Evolutionary conservation across 139 green algal genomes (phyloP).

Genomic region (Mesostigma viride): DNA sequence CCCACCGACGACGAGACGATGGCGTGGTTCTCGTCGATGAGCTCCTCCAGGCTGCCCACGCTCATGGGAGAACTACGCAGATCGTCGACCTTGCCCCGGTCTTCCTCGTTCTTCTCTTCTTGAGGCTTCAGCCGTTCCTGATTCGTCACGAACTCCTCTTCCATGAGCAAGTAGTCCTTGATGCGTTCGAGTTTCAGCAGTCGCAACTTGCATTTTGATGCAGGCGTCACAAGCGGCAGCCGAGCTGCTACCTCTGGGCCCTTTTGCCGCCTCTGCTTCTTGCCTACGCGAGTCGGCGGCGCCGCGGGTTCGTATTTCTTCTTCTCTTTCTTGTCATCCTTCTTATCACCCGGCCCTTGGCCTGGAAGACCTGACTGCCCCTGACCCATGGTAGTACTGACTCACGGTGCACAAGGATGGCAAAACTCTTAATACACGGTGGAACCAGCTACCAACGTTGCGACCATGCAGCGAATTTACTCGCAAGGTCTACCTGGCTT

Average conservation of each 20-base stretch:
- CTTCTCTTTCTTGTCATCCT: conserved; percentile 58
- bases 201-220: conserved; percentile 87
- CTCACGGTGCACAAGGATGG: no score
- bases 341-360: conserved; percentile 2
- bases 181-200: conserved; percentile 95
- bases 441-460: no score
- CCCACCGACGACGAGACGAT: conserved; percentile 89
- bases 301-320: conserved; percentile 93
- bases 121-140: conserved; percentile 79
- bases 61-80: conserved; percentile 82
- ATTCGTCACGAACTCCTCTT: conserved; percentile 96
- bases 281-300: conserved; percentile 81
- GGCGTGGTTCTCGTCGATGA: conserved; percentile 98
- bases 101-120: conserved; percentile 88
- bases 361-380: conserved; percentile 14
- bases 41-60: conserved; percentile 92
- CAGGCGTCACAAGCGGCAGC: conserved; percentile 82
- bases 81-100: conserved; percentile 85
- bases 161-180: conserved; percentile 98
- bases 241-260: conserved; percentile 54
- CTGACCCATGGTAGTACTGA: conserved; percentile 26
- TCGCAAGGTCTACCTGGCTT: no score
- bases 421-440: no score
- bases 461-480: no score
- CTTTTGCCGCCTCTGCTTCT: conserved; percentile 77